phyloP scores from a whole-genome alignment of 345 rosid species.

The Viola odorata region DNA sequence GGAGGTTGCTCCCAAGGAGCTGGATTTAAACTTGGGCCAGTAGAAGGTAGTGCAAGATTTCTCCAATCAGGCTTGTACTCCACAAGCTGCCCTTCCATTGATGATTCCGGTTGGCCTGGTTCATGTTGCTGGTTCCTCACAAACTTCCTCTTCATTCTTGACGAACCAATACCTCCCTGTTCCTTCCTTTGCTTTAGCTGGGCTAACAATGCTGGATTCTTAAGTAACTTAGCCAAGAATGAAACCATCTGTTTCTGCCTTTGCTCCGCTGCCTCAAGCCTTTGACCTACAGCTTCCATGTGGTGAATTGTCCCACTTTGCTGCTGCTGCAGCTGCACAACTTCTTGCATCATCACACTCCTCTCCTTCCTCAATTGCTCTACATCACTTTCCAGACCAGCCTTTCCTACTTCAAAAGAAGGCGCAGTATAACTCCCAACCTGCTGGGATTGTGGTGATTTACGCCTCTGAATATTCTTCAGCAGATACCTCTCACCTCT shows the following conservation, averaged over 20 bases:
- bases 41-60: conserved; percentile 16
- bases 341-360: conserved; percentile 23
- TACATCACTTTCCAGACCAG: conserved; percentile 21
- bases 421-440: conserved; percentile 16
- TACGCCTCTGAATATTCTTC: conserved; percentile 29
- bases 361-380: conserved; percentile 19
- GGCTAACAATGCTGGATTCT: conserved; percentile 22
- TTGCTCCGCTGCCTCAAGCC: conserved; percentile 27
- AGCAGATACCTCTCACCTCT: conserved; percentile 22
- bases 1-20: conserved; percentile 19
- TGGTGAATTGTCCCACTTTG: conserved; percentile 18
- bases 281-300: conserved; percentile 18
- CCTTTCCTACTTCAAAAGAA: conserved; percentile 12
- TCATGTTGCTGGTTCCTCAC: conserved; percentile 46
- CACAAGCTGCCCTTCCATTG: conserved; percentile 38
- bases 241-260: conserved; percentile 27
- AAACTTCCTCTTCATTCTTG: conserved; percentile 57
- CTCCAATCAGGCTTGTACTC: conserved; percentile 38
- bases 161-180: conserved; percentile 32
- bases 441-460: conserved; percentile 34
- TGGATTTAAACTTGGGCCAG: conserved; percentile 21
- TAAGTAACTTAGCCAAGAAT: conserved; percentile 22
- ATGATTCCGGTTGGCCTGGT: conserved; percentile 27
- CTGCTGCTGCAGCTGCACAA: conserved; percentile 26
- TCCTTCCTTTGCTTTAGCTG: conserved; percentile 18